Evolutionary conservation across 352 stramenopile genomes (phyloP).

Genomic region (Plasmopara halstedii): DNA sequence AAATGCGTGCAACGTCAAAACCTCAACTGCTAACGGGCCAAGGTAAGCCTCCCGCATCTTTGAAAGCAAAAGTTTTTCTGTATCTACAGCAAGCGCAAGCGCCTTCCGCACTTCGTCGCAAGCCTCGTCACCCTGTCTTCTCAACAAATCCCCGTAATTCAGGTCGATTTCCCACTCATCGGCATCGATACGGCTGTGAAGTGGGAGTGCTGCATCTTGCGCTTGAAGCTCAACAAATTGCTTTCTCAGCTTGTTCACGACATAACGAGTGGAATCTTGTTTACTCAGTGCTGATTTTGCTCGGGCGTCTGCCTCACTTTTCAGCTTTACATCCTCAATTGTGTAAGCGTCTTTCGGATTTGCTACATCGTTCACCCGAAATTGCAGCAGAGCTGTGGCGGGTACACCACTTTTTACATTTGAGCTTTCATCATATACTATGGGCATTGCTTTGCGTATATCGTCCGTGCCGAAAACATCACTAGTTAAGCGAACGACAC

Average conservation of each 20-base stretch:
- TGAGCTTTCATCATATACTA: slow-evolving; percentile 1
- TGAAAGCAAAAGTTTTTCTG: slow-evolving; percentile 68
- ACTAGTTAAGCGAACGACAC: slow-evolving; percentile 37
- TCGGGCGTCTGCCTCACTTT: slow-evolving; percentile 82
- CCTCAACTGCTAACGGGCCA: slow-evolving; percentile 60
- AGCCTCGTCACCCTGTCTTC: slow-evolving; percentile 51
- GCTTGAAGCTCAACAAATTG: slow-evolving; percentile 69
- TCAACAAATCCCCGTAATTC: slow-evolving; percentile 74
- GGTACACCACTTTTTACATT: slow-evolving; percentile 13
- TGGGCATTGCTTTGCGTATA: slow-evolving; percentile 12
- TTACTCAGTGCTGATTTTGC: slow-evolving; percentile 60
- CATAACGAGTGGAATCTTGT: slow-evolving; percentile 78
- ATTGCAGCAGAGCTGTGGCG: slow-evolving; percentile 9
- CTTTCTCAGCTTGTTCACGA: slow-evolving; percentile 76
- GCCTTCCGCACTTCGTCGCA: slow-evolving; percentile 84
- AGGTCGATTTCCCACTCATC: slow-evolving; percentile 86
- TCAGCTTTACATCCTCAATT: slow-evolving; percentile 89
- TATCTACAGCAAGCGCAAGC: slow-evolving; percentile 70
- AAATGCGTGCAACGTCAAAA: slow-evolving; percentile 66
- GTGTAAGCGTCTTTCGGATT: slow-evolving; percentile 79
- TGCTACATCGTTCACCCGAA: slow-evolving; percentile 63
- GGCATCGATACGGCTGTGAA: slow-evolving; percentile 47
- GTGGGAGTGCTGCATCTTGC: slow-evolving; percentile 41
- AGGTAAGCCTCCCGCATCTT: slow-evolving; percentile 83
- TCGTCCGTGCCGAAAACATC: slow-evolving; percentile 33